Conservation (phyloP, 805 yeast species). For the Brettanomyces nanus region DNA sequence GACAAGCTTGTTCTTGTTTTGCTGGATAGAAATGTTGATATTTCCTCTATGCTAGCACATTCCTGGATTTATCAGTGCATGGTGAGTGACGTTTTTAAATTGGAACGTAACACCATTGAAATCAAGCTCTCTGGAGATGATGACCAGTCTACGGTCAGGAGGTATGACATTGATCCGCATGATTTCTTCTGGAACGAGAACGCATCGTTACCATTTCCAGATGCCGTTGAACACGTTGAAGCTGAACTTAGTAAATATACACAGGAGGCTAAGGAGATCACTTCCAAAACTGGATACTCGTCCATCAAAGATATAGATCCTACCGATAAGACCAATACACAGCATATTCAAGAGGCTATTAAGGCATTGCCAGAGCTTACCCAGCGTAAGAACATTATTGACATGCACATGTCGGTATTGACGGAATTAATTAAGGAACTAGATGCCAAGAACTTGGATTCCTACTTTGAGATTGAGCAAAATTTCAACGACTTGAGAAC, state of each 20-base stretch:
- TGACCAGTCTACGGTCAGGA: conserved; percentile 36
- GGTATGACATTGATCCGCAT: conserved; percentile 82
- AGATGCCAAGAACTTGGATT: conserved; percentile 80
- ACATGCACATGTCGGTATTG: conserved; percentile 94
- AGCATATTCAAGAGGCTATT: conserved; percentile 75
- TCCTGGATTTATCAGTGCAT: conserved; percentile 97
- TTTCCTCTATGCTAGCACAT: conserved; percentile 91
- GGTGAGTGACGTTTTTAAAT: conserved; percentile 83
- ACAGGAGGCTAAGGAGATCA: conserved; percentile 78
- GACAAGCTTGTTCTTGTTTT: conserved; percentile 73
- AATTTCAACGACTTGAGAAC: conserved; percentile 55
- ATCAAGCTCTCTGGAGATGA: conserved; percentile 31
- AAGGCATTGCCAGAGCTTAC: conserved; percentile 90
- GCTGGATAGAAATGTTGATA: conserved; percentile 82
- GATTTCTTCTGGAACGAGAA: conserved; percentile 90
- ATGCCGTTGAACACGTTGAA: conserved; percentile 97
- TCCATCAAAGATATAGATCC: conserved; percentile 73
- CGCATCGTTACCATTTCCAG: conserved; percentile 89
- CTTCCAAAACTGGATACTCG: conserved; percentile 64
- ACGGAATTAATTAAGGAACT: conserved; percentile 76
- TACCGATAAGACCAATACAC: conserved; percentile 44
- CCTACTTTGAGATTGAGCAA: conserved; percentile 92
- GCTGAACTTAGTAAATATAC: conserved; percentile 73
- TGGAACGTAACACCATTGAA: conserved; percentile 75
- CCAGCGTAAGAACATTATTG: conserved; percentile 78